Percentiles rank a stretch among this genome's conserved stretches.
Conservation (phyloP, 1,284 basidiomycete species). For the Cystobasidium slooffiae region DNA sequence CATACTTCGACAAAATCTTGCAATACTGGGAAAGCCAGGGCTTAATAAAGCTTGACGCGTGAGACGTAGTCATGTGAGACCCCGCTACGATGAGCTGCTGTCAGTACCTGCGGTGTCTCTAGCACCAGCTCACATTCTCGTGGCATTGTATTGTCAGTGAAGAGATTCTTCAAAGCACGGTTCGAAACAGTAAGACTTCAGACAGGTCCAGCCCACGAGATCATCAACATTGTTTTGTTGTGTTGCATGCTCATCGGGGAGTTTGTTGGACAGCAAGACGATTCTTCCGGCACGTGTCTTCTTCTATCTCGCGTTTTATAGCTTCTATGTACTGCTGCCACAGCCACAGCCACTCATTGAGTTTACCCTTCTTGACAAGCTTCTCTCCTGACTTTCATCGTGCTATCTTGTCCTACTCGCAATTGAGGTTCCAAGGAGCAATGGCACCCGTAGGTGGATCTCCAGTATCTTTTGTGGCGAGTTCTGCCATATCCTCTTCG, state of each 20-base stretch:
- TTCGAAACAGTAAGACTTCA: too few relatives aligned
- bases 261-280: too few relatives aligned
- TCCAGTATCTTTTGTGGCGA: conserved; percentile 60
- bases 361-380: neutral
- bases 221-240: too few relatives aligned
- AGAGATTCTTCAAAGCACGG: too few relatives aligned
- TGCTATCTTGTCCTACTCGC: conserved; percentile 17
- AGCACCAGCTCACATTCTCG: too few relatives aligned
- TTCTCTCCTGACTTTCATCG: neutral
- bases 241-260: too few relatives aligned
- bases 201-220: too few relatives aligned
- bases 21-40: conserved; percentile 24
- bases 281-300: too few relatives aligned
- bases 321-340: neutral
- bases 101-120: too few relatives aligned
- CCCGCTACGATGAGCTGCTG: too few relatives aligned
- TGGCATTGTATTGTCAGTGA: too few relatives aligned
- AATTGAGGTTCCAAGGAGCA: conserved; percentile 42
- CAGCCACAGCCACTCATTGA: neutral
- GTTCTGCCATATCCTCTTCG: conserved; percentile 65
- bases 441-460: conserved; percentile 25
- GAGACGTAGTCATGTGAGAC: neutral
- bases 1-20: conserved; percentile 1
- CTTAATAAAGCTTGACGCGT: neutral
- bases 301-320: too few relatives aligned